phyloP scores from a whole-genome alignment of 805 yeast species.

The Suhomyces sp. region DNA sequence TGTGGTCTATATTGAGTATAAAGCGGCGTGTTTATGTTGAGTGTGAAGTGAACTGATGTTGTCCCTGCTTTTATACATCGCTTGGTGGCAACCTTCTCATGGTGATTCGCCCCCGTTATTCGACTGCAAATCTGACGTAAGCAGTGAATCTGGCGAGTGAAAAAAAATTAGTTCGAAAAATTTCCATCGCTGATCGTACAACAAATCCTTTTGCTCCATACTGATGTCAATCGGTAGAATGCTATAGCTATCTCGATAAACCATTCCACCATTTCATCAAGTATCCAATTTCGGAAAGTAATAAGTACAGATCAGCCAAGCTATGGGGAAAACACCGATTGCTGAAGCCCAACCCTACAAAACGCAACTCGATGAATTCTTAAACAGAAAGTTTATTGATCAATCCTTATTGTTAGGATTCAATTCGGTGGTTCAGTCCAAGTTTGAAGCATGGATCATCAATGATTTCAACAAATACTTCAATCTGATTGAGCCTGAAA shows the following conservation, averaged over 20 bases:
- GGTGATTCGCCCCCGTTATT: not conserved
- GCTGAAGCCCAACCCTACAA: constrained; percentile 13
- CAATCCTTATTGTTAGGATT: constrained; percentile 50
- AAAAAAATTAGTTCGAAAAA: not conserved
- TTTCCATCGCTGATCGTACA: not conserved
- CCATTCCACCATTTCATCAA: not conserved
- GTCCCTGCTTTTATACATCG: not conserved
- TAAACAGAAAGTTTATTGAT: constrained; percentile 25
- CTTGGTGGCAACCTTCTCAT: not conserved
- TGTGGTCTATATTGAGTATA: too few relatives aligned
- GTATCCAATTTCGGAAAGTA: not conserved
- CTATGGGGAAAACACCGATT: not conserved
- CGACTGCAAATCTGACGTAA: not conserved
- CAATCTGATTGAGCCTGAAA: constrained; percentile 2
- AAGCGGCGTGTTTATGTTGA: not conserved
- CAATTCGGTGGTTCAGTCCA: constrained; percentile 47
- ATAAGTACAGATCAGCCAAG: not conserved
- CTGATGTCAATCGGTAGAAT: not conserved
- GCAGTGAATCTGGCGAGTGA: not conserved
- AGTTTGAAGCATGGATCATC: constrained; percentile 41
- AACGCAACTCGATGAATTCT: constrained; percentile 25
- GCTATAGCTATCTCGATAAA: not conserved
- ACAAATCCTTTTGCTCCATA: not conserved
- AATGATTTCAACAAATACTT: constrained; percentile 35
- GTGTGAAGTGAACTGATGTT: not conserved